These are phyloP conservation scores for Dictyostelium brefeldianum DNA, from an alignment of 78 protist species.

Conservation along the genomic window DNA sequence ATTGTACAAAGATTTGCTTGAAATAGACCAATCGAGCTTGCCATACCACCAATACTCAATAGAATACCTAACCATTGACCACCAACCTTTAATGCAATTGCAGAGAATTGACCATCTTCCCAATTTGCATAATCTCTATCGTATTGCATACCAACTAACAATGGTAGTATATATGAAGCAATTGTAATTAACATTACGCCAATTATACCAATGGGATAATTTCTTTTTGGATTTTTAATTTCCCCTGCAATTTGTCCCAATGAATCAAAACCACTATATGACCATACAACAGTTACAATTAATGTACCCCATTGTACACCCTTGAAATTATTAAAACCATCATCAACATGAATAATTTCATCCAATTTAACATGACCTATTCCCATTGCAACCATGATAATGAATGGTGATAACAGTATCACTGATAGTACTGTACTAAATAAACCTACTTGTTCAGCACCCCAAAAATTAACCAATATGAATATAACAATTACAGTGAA, in stretches of 20 bases:
- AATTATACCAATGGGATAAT: slow-evolving; percentile 63
- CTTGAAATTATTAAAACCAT: slow-evolving; percentile 16
- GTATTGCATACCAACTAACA: slow-evolving; percentile 65
- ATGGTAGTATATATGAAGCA: slow-evolving; percentile 29
- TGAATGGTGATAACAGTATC: slow-evolving; percentile 38
- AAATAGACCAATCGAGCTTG: slow-evolving; percentile 31
- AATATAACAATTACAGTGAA: slow-evolving; percentile 27
- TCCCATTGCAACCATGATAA: slow-evolving; percentile 58
- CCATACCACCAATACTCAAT: slow-evolving; percentile 74
- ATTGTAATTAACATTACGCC: slow-evolving; percentile 48
- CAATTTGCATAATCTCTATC: slow-evolving; percentile 37
- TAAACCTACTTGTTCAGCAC: slow-evolving; percentile 71
- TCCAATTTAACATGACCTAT: slow-evolving; percentile 41
- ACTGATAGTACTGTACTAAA: slow-evolving; percentile 34
- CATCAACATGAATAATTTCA: slow-evolving; percentile 2
- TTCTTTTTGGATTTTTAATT: slow-evolving; percentile 53
- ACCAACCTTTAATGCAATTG: slow-evolving; percentile 29
- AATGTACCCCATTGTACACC: slow-evolving; percentile 28
- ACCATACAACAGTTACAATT: slow-evolving; percentile 34
- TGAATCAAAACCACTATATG: slow-evolving; percentile 49
- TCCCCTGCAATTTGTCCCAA: slow-evolving; percentile 68
- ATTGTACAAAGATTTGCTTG: slow-evolving; percentile 41
- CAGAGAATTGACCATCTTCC: slow-evolving; percentile 71
- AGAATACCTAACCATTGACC: slow-evolving; percentile 58
- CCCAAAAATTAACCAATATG: slow-evolving; percentile 46